Percentiles rank a stretch among this genome's conserved stretches.
Conservation (phyloP, 257 asterid genomes). For the Rubia yunnanensis region DNA sequence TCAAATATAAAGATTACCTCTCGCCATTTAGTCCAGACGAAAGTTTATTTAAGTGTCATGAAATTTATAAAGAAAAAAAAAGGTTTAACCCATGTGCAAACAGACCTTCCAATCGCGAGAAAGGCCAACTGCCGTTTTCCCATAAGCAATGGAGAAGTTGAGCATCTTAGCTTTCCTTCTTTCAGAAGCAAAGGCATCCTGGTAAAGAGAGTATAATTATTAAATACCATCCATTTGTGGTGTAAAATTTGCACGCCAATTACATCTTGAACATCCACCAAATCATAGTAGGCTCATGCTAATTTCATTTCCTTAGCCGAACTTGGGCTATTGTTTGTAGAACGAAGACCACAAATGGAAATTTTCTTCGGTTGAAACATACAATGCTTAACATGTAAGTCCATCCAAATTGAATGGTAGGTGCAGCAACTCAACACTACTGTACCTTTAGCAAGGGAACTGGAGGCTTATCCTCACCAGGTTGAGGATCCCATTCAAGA, state of each 20-base stretch:
- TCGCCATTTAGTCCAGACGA: too few species aligned
- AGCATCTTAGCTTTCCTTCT: slow-evolving; percentile 99
- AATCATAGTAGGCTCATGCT: background rate
- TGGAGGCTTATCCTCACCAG: slow-evolving; percentile 86
- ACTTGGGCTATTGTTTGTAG: background rate
- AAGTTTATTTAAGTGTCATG: too few species aligned
- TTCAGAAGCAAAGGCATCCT: slow-evolving; percentile 97
- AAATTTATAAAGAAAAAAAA: background rate
- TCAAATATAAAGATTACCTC: too few species aligned
- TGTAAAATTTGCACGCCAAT: too few species aligned
- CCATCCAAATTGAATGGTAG: slow-evolving; percentile 4
- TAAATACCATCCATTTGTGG: background rate
- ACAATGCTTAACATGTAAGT: background rate
- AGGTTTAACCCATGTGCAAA: background rate
- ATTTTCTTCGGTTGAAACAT: background rate
- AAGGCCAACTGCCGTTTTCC: slow-evolving; percentile 81
- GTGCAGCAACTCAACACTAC: background rate
- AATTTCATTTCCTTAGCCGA: background rate
- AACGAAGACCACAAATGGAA: background rate
- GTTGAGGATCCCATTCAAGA: slow-evolving; percentile 95
- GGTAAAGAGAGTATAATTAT: slow-evolving; percentile 6
- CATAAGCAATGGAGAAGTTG: slow-evolving; percentile 94
- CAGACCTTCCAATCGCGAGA: slow-evolving; percentile 96
- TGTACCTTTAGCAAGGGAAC: slow-evolving; percentile 86
- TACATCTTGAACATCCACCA: too few species aligned